Percentiles rank a stretch among this genome's conserved stretches.
These are phyloP conservation scores for Penicillium sp. DNA, from an alignment of 2,329 filamentous ascomycete species.

Conservation along the genomic window DNA sequence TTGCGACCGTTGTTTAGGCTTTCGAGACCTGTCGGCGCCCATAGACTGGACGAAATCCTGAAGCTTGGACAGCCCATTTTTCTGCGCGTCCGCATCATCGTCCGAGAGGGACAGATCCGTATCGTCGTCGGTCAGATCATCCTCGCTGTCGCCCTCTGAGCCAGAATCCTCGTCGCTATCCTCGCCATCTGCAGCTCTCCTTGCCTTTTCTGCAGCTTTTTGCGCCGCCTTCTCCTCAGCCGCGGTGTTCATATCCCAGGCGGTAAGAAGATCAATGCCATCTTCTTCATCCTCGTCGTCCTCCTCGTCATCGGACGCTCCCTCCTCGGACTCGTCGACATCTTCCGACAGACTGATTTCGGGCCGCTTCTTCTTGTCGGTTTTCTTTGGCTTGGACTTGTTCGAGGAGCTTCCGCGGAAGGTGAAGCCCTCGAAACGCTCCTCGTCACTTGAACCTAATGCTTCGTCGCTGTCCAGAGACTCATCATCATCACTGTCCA, in stretches of 20 bases:
- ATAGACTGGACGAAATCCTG: constrained; percentile 71
- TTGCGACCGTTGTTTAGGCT: constrained; percentile 47
- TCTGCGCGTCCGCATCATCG: constrained; percentile 53
- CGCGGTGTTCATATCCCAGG: constrained; percentile 56
- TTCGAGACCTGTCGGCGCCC: constrained; percentile 41
- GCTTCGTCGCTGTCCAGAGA: constrained; percentile 77
- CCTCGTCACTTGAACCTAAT: constrained; percentile 85
- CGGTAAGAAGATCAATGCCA: constrained; percentile 63
- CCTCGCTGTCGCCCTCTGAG: constrained; percentile 49
- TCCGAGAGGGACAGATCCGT: constrained; percentile 35
- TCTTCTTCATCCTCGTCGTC: constrained; percentile 66
- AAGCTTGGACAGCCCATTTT: constrained; percentile 61
- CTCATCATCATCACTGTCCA: constrained; percentile 66
- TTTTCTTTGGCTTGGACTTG: constrained; percentile 35
- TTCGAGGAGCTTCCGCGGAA: constrained; percentile 62
- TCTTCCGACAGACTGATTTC: constrained; percentile 55
- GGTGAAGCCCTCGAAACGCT: constrained; percentile 75
- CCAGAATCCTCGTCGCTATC: constrained; percentile 39
- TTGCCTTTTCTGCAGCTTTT: constrained; percentile 31
- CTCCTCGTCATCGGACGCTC: constrained; percentile 49
- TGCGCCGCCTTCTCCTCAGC: constrained; percentile 46
- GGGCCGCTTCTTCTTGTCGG: constrained; percentile 26
- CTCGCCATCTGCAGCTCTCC: constrained; percentile 32
- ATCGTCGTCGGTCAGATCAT: constrained; percentile 47
- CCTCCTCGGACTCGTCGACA: constrained; percentile 48